Base-by-base conservation (phyloP, 2,329 filamentous ascomycete species). In the Cladosporium sp. region DNA sequence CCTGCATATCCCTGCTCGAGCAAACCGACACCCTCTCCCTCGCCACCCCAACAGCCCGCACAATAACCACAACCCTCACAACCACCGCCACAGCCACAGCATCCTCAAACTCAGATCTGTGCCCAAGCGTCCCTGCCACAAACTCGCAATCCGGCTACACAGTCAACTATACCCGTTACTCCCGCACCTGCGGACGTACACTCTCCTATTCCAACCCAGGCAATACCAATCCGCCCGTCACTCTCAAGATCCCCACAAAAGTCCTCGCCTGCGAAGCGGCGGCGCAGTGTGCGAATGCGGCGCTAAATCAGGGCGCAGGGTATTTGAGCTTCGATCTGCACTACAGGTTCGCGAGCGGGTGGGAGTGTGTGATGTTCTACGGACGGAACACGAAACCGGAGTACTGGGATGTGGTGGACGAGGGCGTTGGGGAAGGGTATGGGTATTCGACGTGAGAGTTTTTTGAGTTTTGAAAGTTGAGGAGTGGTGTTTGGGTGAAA, bases 361-460 rank as follows among this genome's bases (percentile, higher is more conserved):
- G 49, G 47, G 56, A 59, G 56, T 59, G 56, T 28, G 39, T 52
- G 28, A 45, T 59, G 56, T 59, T 51, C 22, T 59, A 37, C 28
- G 56, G 56, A 17, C 14, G 47, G 49, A 59, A 52, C 20, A 11
- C 8, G 6, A 15, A 38, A 2, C 40, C 15, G 28, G 9, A 36
- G 15, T 51, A 22, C 17, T 59, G 37, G 20, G 47, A 51, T 45
- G 47, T 58, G 6, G 28, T 36, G 3, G 56, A 59, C 9, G 38
- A 38, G 49, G 56, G 40, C 3, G 56, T 59, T 1, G 56, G 56
- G 30, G 47, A 52, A 25, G 56, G 47, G 28, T 52, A 38, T 25
- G 47, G 56, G 49, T 59, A 43, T 20, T 56, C 54, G 8, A 28
- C 36, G 12, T 50, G 47, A 49, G 2, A 19, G 38, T 25, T 9